Evolutionary conservation across 768 basidiomycete genomes (phyloP).

Genomic region (Cystofilobasidium macerans): DNA sequence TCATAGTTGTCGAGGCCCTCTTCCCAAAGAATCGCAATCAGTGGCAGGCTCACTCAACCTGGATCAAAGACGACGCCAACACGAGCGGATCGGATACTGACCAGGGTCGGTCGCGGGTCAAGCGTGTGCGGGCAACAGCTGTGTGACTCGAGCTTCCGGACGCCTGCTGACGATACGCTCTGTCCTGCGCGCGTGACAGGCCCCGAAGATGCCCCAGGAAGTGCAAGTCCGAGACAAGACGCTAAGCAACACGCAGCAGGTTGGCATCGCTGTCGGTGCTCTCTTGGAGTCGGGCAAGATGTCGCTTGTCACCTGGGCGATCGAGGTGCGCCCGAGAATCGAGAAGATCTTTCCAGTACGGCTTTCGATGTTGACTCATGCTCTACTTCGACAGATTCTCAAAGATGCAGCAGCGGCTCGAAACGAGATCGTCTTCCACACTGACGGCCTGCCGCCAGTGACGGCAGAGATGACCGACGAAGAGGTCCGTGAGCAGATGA

Average conservation of each 20-base stretch:
- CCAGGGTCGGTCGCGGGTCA: conserved; percentile 14
- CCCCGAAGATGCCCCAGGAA: conserved; percentile 41
- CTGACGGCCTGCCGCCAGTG: conserved; percentile 33
- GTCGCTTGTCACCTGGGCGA: conserved; percentile 64
- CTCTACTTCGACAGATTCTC: conserved; percentile 4
- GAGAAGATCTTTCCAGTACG: too few relatives aligned
- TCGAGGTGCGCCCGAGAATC: conserved; percentile 51
- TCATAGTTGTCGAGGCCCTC: conserved; percentile 76
- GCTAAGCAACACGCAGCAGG: conserved; percentile 75
- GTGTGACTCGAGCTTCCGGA: too few relatives aligned
- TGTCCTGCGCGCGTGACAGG: background rate
- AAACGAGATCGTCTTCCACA: conserved; percentile 38
- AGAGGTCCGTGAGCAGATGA: conserved; percentile 27
- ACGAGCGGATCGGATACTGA: conserved; percentile 3
- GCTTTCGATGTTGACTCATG: too few relatives aligned
- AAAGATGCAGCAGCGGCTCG: conserved; percentile 34
- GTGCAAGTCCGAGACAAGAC: conserved; percentile 60
- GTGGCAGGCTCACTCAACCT: conserved; percentile 76
- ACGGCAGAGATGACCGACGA: conserved; percentile 29
- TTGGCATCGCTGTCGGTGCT: conserved; percentile 70
- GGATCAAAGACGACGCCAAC: conserved; percentile 40
- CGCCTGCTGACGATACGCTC: background rate
- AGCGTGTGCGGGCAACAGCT: conserved; percentile 19
- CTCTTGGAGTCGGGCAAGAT: conserved; percentile 57
- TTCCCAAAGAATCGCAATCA: conserved; percentile 60